Evolutionary conservation across 1,139 yeast species (phyloP), one percentile per base, ranked within the genome.

Genomic region (Meyerozyma smithsonii): DNA sequence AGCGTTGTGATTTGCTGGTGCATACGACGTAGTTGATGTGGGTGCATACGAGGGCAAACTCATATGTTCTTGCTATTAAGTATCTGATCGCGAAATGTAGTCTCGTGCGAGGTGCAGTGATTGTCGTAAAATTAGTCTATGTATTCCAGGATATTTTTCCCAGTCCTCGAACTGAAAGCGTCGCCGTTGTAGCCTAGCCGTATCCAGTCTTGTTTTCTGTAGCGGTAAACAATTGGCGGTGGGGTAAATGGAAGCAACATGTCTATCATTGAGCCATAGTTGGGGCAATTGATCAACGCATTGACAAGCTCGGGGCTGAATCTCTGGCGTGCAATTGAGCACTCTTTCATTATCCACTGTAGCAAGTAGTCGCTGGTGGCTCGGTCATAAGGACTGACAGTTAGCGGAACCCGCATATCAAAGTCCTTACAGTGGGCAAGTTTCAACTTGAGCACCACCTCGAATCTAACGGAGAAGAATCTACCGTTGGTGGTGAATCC

Each of bases 301-400:
- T 58, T 54, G 5, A 68, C 52, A 20, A 57, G 39, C 8, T 61
- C 63, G 16, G 56, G 56, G 15, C 77, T 76, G 48, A 68, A 71
- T 20, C 43, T 49, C 4, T 50, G 49, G 19, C 59, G 52, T 2
- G 82, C 76, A 21, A 60, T 45, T 32, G 71, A 75, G 45, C 77
- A 73, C 52, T 80, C 84, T 37, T 66, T 64, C 47, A 69, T 54
- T n/a, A 81, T 77, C 74, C 77, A 79, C 53, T 57, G 68, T 48
- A 68, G 61, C 36, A 72, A 55, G 50, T 67, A 69, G 41, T 59
- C 70, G 41, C 75, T 72, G 52, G 64, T 69, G 16, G 42, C 51
- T 40, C 70, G 61, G 56, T 80, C 78, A 58, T 60, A 74, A 1
- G 83, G 81, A 37, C 81, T 64, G 0, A 81, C 66, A 0, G 74